Base-by-base conservation (phyloP, 2,329 filamentous ascomycete genomes). In the Septoria petroselini region DNA sequence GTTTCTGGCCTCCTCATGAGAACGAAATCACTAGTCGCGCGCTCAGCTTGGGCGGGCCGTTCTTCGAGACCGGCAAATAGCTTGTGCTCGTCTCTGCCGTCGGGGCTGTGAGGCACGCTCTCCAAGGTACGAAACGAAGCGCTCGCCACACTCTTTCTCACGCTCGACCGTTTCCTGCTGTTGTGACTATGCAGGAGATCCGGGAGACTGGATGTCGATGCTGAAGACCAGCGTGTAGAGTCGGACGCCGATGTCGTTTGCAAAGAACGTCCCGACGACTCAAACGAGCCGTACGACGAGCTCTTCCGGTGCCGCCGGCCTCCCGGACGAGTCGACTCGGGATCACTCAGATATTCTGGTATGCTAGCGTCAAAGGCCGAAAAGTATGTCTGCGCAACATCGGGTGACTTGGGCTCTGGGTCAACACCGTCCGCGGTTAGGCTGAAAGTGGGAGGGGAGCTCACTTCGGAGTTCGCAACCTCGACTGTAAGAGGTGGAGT, bases 161-260 rank as follows among this genome's bases (percentile, higher is more conserved):
- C 33, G 15, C 43, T 46, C 15, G 46, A 44, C 15, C 54, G 53
- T 39, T 57, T 57, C 23, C 50, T 52, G 47, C 50, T 53, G 41
- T 58, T 58, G 43, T 47, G 30, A 18, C 58, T 60, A 50, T 62
- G 63, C 25, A 65, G 37, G 9, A 67, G 52, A 25, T 66, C 64
- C 1, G 64, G 62, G 17, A 63, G 50, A 25, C 60, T 62, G 30
- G 35, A 57, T 7, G 60, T 52, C 9, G 63, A 65, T 17, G 60
- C 61, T 3, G 60, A 52, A 2, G 64, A 65, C 59, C 62, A 65
- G 5, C 64, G 56, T 3, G 51, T 58, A 6, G 52, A 57, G 1
- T 61, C 59, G 14, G 51, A 54, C 34, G 35, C 43, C 8, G 43
- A 46, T 4, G 37, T 27, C 7, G 44, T 52, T 8, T 46, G 51